phyloP scores from a whole-genome alignment of 257 asterid species.

The Avicennia marina region DNA sequence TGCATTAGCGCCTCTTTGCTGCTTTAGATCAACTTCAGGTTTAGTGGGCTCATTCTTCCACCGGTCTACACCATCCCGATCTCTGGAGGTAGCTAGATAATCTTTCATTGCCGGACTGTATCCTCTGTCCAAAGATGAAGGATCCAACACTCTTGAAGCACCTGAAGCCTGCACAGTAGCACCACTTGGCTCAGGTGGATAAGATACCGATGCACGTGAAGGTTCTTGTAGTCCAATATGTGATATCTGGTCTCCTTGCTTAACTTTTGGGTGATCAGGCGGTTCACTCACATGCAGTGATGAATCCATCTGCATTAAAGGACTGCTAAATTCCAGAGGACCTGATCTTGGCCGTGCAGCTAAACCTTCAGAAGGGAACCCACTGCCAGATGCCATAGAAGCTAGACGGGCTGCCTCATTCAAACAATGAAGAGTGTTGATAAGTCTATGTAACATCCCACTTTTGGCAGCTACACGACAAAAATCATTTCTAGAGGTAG shows the following conservation, averaged over 20 bases:
- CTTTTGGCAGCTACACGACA: slow-evolving; percentile 91
- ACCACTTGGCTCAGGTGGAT: slow-evolving; percentile 50
- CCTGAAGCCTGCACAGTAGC: slow-evolving; percentile 26
- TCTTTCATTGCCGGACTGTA: slow-evolving; percentile 29
- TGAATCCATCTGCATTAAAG: slow-evolving; percentile 50
- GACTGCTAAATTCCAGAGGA: slow-evolving; percentile 56
- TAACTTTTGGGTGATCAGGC: slow-evolving; percentile 56
- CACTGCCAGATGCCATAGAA: slow-evolving; percentile 69
- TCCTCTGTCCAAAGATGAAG: slow-evolving; percentile 35
- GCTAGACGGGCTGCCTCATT: slow-evolving; percentile 93
- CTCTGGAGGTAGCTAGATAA: slow-evolving; percentile 23
- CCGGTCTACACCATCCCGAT: slow-evolving; percentile 27
- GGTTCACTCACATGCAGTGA: slow-evolving; percentile 58
- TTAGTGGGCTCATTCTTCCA: slow-evolving; percentile 58
- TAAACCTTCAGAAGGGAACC: slow-evolving; percentile 62
- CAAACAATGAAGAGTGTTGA: slow-evolving; percentile 86
- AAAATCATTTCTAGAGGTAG: slow-evolving; percentile 89
- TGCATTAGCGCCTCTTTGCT: slow-evolving; percentile 52
- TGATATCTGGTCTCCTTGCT: slow-evolving; percentile 64
- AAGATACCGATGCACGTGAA: slow-evolving; percentile 55
- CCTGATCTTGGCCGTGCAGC: slow-evolving; percentile 72
- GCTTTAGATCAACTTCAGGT: slow-evolving; percentile 60
- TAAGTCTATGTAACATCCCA: slow-evolving; percentile 88
- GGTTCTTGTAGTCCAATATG: slow-evolving; percentile 58
- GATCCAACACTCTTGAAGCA: slow-evolving; percentile 24